Percentiles rank a stretch among this genome's conserved stretches.
phyloP scores from a whole-genome alignment of 768 basidiomycete species.

The Pulveroboletus ravenelii region DNA sequence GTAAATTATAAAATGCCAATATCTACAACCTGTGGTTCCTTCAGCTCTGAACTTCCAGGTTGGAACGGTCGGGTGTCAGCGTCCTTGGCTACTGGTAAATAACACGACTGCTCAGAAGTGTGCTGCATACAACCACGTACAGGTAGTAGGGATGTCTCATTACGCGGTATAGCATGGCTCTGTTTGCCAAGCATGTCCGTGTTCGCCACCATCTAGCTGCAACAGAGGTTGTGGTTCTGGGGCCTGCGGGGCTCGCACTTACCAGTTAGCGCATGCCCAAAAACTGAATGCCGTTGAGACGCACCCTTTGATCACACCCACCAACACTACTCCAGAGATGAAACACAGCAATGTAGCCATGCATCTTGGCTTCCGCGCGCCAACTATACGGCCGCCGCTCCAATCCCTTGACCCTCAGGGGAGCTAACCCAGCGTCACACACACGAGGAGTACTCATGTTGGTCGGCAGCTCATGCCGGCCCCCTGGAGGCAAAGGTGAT shows the following conservation, averaged over 20 bases:
- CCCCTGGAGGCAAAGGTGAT: background rate
- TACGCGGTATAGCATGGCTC: background rate
- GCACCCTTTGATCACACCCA: background rate
- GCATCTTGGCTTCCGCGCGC: background rate
- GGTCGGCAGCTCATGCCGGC: background rate
- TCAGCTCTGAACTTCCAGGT: background rate
- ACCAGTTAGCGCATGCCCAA: background rate
- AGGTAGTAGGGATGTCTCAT: background rate
- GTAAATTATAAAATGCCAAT: background rate
- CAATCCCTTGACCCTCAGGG: conserved; percentile 6
- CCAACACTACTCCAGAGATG: background rate
- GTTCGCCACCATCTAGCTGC: background rate
- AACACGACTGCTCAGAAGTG: background rate
- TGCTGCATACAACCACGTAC: conserved; percentile 3
- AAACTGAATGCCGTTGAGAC: no score
- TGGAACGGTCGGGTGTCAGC: background rate
- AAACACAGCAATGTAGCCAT: background rate
- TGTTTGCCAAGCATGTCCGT: background rate
- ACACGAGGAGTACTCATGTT: conserved; percentile 21
- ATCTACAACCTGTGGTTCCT: conserved; percentile 2
- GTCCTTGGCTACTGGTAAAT: conserved; percentile 9
- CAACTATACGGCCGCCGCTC: background rate
- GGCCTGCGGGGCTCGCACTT: background rate
- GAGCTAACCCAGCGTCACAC: background rate
- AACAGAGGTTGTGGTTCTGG: background rate